phyloP scores from a whole-genome alignment of 306 rosid genomes.

The Cucumis cinereus region DNA sequence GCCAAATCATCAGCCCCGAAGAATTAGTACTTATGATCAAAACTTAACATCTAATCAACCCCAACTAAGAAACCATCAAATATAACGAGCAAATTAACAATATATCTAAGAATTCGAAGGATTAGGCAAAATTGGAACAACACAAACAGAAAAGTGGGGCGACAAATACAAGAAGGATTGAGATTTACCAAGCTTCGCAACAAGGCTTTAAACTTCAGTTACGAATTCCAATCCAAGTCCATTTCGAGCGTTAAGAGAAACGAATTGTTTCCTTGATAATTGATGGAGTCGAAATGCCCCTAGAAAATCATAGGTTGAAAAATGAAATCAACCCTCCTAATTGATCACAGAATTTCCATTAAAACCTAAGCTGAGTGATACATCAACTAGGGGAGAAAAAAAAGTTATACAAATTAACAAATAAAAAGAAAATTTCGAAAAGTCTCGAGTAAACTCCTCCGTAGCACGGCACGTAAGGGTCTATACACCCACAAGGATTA shows the following conservation, averaged over 20 bases:
- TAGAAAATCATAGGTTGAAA: not conserved
- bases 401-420: constrained; percentile 6
- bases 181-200: not conserved
- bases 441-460: constrained; percentile 1
- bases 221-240: not conserved
- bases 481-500: constrained; percentile 20
- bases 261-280: not conserved
- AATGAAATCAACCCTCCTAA: not conserved
- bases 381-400: not conserved
- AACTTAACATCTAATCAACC: not conserved
- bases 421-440: constrained; percentile 17
- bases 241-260: not conserved
- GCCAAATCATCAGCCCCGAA: not conserved
- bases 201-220: constrained; percentile 2
- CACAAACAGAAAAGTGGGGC: not conserved
- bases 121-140: not conserved
- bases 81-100: not conserved
- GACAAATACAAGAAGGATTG: not conserved
- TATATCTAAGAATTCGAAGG: not conserved
- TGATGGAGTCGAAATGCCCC: not conserved
- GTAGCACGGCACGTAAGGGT: not conserved
- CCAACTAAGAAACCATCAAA: not conserved
- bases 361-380: constrained; percentile 5
- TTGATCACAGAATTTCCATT: constrained; percentile 2
- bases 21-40: not conserved